Evolutionary conservation across 2,329 filamentous ascomycete genomes (phyloP), one percentile per base, ranked within the genome.

Genomic region (Fusarium albidum): DNA sequence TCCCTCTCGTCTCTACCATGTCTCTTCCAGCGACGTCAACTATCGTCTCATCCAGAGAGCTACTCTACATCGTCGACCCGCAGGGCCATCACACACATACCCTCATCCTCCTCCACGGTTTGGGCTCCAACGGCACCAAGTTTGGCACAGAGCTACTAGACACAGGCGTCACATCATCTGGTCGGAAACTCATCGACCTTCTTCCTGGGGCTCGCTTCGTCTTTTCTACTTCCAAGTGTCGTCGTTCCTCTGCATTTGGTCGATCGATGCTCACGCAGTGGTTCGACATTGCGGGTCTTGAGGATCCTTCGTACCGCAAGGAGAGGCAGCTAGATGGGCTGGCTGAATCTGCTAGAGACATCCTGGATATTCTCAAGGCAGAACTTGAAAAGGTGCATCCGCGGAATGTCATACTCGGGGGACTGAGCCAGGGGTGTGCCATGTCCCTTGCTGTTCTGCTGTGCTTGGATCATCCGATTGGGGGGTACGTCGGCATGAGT

Each of bases 381-480:
- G 77, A 80, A 60, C 43, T 61, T 56, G 8, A 52, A 18, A 64
- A 54, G 18, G 65, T 71, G 46, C 67, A 47, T 49, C 67, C 41
- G 29, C 28, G 57, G 25, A 80, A 79, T 48, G 68, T 84, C 14
- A 66, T 83, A 9, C 55, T 84, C 3, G 78, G 79, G 14, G 80
- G 81, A 0, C 52, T 84, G 18, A 82, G 81, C 60, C 79, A 83
- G 56, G 81, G 81, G 1, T 82, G 78, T 62, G 81, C 80, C 2
- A 75, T 76, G 59, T 69, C 71, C 1, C 57, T 82, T 10, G 70
- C 76, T 18, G 57, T 74, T 2, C 62, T 81, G 26, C 63, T 84
- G 4, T 70, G 66, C 15, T 73, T 75, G n/a, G 70, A 68, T 12
- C 59, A 62, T 43, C 49, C 58, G 0, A 38, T 80, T 2, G 77